Base-by-base conservation (phyloP, 371 early-diverging fungal genomes). In the Mortierella sp. region DNA sequence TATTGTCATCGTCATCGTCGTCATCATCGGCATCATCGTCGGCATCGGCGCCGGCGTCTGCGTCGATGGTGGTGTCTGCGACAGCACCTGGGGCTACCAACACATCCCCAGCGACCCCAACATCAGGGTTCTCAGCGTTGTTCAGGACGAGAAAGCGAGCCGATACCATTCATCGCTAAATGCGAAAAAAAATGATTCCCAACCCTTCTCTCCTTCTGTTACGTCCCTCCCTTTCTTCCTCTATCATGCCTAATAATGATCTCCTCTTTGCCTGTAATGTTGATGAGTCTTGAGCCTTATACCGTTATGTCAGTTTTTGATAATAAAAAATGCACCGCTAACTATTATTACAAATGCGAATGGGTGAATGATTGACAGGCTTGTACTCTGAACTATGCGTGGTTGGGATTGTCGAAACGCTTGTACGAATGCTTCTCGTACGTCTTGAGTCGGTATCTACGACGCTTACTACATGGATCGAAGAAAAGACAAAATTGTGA, bases 371-470 rank as follows among this genome's bases (percentile, higher is more conserved):
- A n/a, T n/a, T n/a, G n/a, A n/a, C n/a, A n/a, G n/a, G 34, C 34
- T 34, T 7, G 34, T 34, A 34, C 10, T 10, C 7, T 34, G n/a
- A n/a, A n/a, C n/a, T 68, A 65, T 54, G 50, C 68, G 23, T 74
- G 68, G 52, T 65, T 76, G 30, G 76, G 76, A 52, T 76, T 76
- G 52, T 76, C 76, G 53, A 74, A 74, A 31, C 76, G 76, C 76
- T 76, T 76, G 76, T 76, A 86, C 16, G 84, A 80, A 59, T 86
- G 83, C 79, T 82, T 84, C 69, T 88, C 88, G 61, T 86, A 86
- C 41, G 82, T 83, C 78, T 88, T 88, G 58, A 84, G 82, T 48
- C 74, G 80, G 67, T 82, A 82, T 58, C 80, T 78, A 61, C 81
- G 71, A n/a, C 74, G 73, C 71, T 81, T 69, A 43, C 71, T 71